Evolutionary conservation across 2,329 filamentous ascomycete genomes (phyloP).

Genomic region (Mariannaea sp.): DNA sequence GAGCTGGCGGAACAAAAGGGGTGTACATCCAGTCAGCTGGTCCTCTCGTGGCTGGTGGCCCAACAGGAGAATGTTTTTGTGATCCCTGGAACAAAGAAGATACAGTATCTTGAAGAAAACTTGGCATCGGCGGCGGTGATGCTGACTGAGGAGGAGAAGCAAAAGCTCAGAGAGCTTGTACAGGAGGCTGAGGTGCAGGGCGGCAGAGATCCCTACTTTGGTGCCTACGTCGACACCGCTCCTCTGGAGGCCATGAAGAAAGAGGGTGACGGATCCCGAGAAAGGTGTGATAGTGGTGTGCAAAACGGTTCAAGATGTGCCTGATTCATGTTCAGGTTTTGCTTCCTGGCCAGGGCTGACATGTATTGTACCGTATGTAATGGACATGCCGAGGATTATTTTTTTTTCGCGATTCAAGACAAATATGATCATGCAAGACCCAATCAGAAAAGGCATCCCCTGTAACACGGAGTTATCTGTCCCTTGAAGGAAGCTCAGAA

Average conservation of each 20-base stretch:
- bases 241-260: constrained; percentile 18
- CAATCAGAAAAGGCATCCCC: constrained; percentile 28
- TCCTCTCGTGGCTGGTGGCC: constrained; percentile 66
- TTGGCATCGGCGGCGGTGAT: constrained; percentile 40
- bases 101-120: constrained; percentile 55
- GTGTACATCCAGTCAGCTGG: constrained; percentile 60
- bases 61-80: constrained; percentile 66
- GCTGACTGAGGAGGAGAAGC: constrained; percentile 43
- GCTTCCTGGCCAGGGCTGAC: background rate
- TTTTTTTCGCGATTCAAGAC: background rate
- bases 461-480: constrained; percentile 16
- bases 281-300: background rate
- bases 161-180: constrained; percentile 40
- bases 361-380: constrained; percentile 16
- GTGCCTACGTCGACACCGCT: constrained; percentile 27
- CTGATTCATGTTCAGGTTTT: background rate
- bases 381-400: constrained; percentile 8
- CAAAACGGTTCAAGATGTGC: background rate
- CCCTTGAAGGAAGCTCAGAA: constrained; percentile 4
- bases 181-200: constrained; percentile 37
- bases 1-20: constrained; percentile 52
- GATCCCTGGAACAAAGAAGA: constrained; percentile 57
- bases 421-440: constrained; percentile 20
- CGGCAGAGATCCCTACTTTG: constrained; percentile 30
- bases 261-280: background rate